Evolutionary conservation across 1,139 yeast species (phyloP), one percentile per base, ranked within the genome.

Genomic region (Diutina catenulata): DNA sequence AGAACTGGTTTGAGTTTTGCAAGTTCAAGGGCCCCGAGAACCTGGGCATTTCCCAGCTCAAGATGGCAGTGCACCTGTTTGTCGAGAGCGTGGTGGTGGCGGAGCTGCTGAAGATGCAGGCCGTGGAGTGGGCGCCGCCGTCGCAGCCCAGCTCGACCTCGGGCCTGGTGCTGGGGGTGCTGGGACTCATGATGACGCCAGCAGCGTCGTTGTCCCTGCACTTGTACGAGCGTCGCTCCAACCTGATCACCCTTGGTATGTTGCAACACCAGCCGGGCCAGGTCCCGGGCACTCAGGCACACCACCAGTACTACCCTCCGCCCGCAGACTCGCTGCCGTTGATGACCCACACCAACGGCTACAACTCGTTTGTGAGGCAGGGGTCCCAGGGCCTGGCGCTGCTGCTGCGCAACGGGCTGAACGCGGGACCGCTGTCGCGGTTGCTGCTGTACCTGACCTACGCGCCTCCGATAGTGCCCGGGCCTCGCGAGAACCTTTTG

Each of bases 361-460:
- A 31, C 35, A 31, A 31, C 22, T 31, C 35, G 22, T 31, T 31
- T 13, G 21, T 31, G 4, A 24, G 35, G 9, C 35, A 31, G 26
- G 35, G 35, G 13, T 11, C 16, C n/a, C n/a, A n/a, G 16, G 21
- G 19, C 16, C 35, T 31, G 35, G 14, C 23, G 35, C 21, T 21
- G 35, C 21, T 26, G 19, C 35, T 31, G 35, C 14, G 35, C 7
- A 24, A 31, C 21, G 23, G 35, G 4, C 35, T 31, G 35, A 29
- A 16, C 8, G 20, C 19, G 23, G 33, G 23, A 18, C 10, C 21
- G 24, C 35, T 21, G 19, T 19, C 10, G 15, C 25, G n/a, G 25
- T n/a, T 13, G n/a, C 25, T 20, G 14, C 35, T 31, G 35, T 31
- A 31, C 10, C 35, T 31, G 35, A 31, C 23, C 15, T 31, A 31